Conservation (phyloP, 148 eudicot species). For the Chenopodium suecicum region DNA sequence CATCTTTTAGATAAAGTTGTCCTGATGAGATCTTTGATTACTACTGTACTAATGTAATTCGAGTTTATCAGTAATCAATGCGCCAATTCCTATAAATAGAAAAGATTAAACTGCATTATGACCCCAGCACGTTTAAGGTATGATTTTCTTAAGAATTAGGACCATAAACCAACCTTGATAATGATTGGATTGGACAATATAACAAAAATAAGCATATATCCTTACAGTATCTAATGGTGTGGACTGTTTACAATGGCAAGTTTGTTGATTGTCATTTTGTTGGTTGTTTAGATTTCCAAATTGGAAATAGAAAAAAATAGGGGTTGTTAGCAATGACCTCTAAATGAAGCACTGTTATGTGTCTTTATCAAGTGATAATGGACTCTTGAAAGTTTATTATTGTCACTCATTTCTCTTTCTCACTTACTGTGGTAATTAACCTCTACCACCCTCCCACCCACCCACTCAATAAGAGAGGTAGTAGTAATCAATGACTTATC, state of each 20-base stretch:
- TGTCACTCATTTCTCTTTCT: background rate
- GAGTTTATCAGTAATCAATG: no score
- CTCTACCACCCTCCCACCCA: constrained; percentile 13
- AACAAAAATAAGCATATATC: background rate
- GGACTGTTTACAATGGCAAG: background rate
- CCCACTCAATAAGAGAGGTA: background rate
- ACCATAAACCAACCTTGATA: constrained; percentile 21
- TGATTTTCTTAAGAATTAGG: constrained; percentile 1
- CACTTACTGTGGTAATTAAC: background rate
- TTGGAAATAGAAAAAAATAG: background rate
- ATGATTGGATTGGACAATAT: constrained; percentile 11
- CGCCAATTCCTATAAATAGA: background rate
- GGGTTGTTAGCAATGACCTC: constrained; percentile 12
- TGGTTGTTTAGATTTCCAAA: constrained; percentile 11
- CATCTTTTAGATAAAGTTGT: no score
- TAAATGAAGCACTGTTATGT: constrained; percentile 8
- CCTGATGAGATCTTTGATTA: no score
- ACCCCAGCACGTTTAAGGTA: background rate
- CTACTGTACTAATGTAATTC: no score
- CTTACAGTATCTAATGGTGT: background rate
- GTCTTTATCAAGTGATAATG: constrained; percentile 12
- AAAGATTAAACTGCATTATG: background rate
- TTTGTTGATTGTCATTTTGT: background rate
- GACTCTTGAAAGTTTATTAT: background rate
- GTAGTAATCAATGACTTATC: background rate